These are phyloP conservation scores for Talaromyces funiculosus DNA, from an alignment of 2,329 filamentous ascomycete genomes.

Conservation along the genomic window DNA sequence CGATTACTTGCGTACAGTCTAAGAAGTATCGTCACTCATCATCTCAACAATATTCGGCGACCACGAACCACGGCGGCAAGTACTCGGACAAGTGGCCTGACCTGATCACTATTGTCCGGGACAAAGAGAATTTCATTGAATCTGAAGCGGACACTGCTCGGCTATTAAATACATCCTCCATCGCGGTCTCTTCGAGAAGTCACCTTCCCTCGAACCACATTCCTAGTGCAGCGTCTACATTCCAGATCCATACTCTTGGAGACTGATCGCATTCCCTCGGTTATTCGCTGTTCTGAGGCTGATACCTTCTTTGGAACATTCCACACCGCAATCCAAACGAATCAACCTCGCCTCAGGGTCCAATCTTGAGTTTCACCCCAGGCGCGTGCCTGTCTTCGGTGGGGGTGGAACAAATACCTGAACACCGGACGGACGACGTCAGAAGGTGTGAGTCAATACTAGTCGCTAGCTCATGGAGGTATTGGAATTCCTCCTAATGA, in stretches of 20 bases:
- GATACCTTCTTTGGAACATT: slow-evolving; percentile 11
- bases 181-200: not conserved
- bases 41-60: not conserved
- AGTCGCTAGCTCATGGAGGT: slow-evolving; percentile 15
- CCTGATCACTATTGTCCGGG: not conserved
- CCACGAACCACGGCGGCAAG: not conserved
- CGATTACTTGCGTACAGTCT: not conserved
- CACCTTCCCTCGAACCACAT: not conserved
- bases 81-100: not conserved
- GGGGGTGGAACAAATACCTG: slow-evolving; percentile 5
- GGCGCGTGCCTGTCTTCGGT: slow-evolving; percentile 15
- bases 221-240: slow-evolving; percentile 7
- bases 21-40: not conserved
- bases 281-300: not conserved
- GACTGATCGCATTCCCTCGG: slow-evolving; percentile 3
- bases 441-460: slow-evolving; percentile 9
- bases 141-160: not conserved
- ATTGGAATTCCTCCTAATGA: slow-evolving; percentile 21
- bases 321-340: not conserved
- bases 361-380: slow-evolving; percentile 13
- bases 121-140: not conserved
- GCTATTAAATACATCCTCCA: not conserved
- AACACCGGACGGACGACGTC: slow-evolving; percentile 8
- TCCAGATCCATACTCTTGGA: not conserved
- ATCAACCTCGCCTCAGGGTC: not conserved